Conservation (phyloP, 495 filamentous ascomycete species). For the Annulohypoxylon maeteangense region DNA sequence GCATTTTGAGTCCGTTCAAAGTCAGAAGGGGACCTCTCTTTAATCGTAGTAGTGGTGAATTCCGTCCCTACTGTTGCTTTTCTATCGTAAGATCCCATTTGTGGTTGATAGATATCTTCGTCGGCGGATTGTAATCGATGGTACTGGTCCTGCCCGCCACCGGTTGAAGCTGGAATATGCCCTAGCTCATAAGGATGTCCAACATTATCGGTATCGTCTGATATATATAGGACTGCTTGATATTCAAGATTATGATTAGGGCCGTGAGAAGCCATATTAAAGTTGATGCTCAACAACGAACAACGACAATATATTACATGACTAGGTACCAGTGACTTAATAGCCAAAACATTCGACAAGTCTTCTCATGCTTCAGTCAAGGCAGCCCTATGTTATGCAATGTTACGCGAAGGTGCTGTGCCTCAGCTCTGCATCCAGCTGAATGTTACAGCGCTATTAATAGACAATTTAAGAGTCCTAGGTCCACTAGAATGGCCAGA, state of each 20-base stretch:
- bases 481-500: neutral
- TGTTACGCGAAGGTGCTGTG: neutral
- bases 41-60: neutral
- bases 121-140: neutral
- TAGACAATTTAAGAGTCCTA: neutral
- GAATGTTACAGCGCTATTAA: slow-evolving; percentile 4
- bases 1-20: neutral
- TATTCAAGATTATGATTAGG: slow-evolving; percentile 3
- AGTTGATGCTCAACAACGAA: neutral
- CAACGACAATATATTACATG: slow-evolving; percentile 2
- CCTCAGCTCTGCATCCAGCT: slow-evolving; percentile 7
- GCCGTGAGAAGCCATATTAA: slow-evolving; percentile 1
- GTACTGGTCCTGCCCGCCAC: neutral
- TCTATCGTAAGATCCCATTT: neutral
- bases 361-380: neutral
- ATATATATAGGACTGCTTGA: neutral
- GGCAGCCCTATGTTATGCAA: neutral
- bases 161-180: neutral
- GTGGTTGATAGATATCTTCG: neutral
- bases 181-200: neutral
- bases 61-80: neutral
- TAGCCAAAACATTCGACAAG: neutral
- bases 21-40: neutral
- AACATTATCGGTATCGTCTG: neutral
- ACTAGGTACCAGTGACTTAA: neutral